A percentile compares a stretch with the other conserved stretches of the same genome.
Evolutionary conservation across 1,284 basidiomycete species (phyloP).

Genomic region (Fomitopsis pinicola): DNA sequence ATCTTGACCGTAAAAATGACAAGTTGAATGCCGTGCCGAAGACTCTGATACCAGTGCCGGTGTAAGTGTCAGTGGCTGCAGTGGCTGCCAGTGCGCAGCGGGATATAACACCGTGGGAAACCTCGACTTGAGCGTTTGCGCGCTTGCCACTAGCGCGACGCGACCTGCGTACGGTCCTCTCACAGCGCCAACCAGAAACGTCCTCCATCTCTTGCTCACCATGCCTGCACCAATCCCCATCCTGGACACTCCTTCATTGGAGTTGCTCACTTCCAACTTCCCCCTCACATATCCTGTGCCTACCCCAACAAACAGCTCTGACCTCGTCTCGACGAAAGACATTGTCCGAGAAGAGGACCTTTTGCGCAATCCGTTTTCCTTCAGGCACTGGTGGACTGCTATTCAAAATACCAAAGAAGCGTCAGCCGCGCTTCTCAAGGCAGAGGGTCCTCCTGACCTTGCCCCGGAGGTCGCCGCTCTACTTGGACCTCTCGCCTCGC

Average conservation of each 20-base stretch:
- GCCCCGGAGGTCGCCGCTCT: conserved; percentile 46
- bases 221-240: neutral
- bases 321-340: conserved; percentile 76
- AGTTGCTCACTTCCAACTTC: conserved; percentile 58
- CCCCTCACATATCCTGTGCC: conserved; percentile 86
- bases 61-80: too few species aligned
- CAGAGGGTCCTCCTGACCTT: conserved; percentile 44
- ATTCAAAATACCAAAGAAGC: conserved; percentile 76
- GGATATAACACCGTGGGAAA: neutral
- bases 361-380: conserved; percentile 88
- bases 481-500: conserved; percentile 74
- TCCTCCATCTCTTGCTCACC: neutral
- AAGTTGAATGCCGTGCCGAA: too few species aligned
- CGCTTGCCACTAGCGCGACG: neutral
- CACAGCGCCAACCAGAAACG: neutral
- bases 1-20: neutral
- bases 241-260: conserved; percentile 22
- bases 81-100: too few species aligned
- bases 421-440: conserved; percentile 52
- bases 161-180: neutral
- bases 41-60: too few species aligned
- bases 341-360: conserved; percentile 92
- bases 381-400: conserved; percentile 89
- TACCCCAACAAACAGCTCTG: conserved; percentile 71
- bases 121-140: too few species aligned